Percentiles rank a stretch among this genome's conserved stretches.
These are phyloP conservation scores for Nicotiana obtusifolia DNA, from an alignment of 257 asterid genomes.

Conservation along the genomic window DNA sequence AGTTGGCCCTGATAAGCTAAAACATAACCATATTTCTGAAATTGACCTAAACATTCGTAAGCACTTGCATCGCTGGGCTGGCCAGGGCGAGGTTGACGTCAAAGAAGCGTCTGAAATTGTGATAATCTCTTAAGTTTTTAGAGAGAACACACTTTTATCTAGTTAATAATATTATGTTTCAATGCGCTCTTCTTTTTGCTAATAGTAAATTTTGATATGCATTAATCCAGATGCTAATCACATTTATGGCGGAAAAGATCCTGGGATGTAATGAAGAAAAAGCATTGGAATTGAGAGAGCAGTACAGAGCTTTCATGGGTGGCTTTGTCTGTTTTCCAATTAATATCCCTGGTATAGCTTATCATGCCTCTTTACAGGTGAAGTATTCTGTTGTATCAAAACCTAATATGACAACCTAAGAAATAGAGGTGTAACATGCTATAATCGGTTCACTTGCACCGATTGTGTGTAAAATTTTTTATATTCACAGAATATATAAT, in stretches of 20 bases:
- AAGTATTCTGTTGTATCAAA: not conserved
- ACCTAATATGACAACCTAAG: too few relatives aligned
- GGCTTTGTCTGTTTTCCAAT: not conserved
- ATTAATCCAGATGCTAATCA: not conserved
- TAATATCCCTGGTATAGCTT: not conserved
- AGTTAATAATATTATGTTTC: not conserved
- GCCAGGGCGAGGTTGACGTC: not conserved
- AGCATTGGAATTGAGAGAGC: not conserved
- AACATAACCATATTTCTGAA: not conserved
- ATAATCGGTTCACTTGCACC: too few relatives aligned
- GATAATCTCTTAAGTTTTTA: too few relatives aligned
- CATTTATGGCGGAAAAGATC: not conserved
- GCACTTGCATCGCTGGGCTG: not conserved
- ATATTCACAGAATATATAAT: too few relatives aligned
- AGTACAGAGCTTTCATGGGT: not conserved
- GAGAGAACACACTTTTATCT: not conserved
- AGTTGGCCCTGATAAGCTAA: slow-evolving; percentile 3
- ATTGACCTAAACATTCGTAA: not conserved
- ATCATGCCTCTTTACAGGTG: not conserved
- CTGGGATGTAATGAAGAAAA: not conserved
- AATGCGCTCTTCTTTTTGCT: not conserved
- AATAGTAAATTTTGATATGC: not conserved
- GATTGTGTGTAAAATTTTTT: too few relatives aligned
- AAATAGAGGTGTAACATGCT: too few relatives aligned
- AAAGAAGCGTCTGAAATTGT: not conserved